A percentile compares a stretch with the other conserved stretches of the same genome.
Evolutionary conservation across 129 eudicot genomes (phyloP).

Genomic region (Flaveria ramosissima): DNA sequence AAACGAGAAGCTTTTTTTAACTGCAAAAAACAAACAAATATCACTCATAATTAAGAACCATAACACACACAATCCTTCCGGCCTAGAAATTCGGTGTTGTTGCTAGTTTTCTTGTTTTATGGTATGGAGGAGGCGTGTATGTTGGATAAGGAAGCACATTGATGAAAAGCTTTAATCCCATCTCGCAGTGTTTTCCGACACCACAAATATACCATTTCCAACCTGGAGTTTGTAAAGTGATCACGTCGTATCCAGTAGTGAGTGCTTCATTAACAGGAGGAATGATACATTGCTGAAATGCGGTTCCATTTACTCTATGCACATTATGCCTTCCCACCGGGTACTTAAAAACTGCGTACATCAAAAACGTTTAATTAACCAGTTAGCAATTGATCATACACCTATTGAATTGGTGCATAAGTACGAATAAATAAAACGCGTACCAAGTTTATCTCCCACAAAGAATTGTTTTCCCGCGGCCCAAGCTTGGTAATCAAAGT

Average conservation of each 20-base stretch:
- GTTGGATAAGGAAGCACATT: constrained; percentile 29
- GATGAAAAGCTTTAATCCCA: constrained; percentile 38
- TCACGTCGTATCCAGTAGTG: constrained; percentile 31
- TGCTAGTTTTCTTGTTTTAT: constrained; percentile 15
- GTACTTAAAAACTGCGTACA: constrained; percentile 40
- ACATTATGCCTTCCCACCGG: constrained; percentile 41
- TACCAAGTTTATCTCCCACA: constrained; percentile 37
- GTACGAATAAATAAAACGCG: background rate
- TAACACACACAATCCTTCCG: background rate
- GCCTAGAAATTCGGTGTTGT: constrained; percentile 18
- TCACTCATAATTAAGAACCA: no score
- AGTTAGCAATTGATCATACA: background rate
- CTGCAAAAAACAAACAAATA: background rate
- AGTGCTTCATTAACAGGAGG: constrained; percentile 34
- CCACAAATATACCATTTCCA: constrained; percentile 48
- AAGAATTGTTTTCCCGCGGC: constrained; percentile 31
- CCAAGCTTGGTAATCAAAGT: constrained; percentile 39
- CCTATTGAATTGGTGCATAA: background rate
- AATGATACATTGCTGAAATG: constrained; percentile 26
- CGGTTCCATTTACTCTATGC: constrained; percentile 32
- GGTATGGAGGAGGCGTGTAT: constrained; percentile 33
- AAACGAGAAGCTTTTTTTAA: background rate
- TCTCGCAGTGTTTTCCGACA: constrained; percentile 33
- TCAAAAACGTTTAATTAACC: background rate
- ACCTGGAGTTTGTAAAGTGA: constrained; percentile 32